These are phyloP conservation scores for Melocanna baccifera DNA, from an alignment of 176 grass and related monocot genomes.

Conservation along the genomic window DNA sequence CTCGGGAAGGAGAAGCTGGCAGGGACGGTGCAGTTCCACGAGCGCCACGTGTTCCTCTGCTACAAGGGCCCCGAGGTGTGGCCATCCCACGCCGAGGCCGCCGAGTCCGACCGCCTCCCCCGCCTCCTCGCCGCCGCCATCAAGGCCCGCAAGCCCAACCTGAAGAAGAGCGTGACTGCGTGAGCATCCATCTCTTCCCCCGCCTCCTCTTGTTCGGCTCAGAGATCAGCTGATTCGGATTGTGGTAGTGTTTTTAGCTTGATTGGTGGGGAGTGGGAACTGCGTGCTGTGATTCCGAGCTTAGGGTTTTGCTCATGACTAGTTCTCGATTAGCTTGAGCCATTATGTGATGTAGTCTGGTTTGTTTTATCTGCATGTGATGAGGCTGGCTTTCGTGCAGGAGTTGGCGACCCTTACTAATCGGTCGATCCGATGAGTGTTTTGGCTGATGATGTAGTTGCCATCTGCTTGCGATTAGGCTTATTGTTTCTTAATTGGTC, in stretches of 20 bases:
- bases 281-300: background rate
- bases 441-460: background rate
- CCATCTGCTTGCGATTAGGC: background rate
- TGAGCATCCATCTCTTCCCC: constrained; percentile 20
- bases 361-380: background rate
- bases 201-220: background rate
- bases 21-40: constrained; percentile 73
- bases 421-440: background rate
- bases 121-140: constrained; percentile 70
- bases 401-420: background rate
- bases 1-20: constrained; percentile 60
- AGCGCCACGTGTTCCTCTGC: constrained; percentile 90
- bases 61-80: constrained; percentile 88
- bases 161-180: constrained; percentile 80
- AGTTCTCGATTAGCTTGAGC: background rate
- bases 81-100: constrained; percentile 73
- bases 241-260: constrained; percentile 4
- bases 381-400: background rate
- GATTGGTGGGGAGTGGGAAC: background rate
- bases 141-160: constrained; percentile 42
- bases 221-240: background rate
- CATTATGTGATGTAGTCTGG: background rate
- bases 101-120: constrained; percentile 75
- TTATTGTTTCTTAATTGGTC: background rate
- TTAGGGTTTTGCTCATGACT: background rate